Conservation (phyloP, 2,329 filamentous ascomycete species). For the Trichoderma pleuroti region DNA sequence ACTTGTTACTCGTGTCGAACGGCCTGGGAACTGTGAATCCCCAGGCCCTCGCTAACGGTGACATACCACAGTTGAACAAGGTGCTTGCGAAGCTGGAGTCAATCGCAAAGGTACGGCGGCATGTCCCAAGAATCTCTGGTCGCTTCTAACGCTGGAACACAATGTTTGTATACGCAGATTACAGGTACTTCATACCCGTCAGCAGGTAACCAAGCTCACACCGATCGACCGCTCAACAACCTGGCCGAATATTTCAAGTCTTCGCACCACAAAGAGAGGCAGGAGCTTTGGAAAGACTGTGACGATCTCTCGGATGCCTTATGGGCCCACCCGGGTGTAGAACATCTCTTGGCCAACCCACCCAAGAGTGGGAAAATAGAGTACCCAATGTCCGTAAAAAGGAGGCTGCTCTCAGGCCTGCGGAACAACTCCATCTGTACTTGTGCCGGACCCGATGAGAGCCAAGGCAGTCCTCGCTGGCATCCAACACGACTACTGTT, state of each 20-base stretch:
- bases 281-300: not conserved
- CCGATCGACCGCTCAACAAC: not conserved
- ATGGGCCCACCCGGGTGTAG: accelerated
- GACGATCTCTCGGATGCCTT: not conserved
- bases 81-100: not conserved
- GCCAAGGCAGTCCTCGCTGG: not conserved
- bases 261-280: not conserved
- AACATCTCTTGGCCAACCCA: not conserved
- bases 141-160: not conserved
- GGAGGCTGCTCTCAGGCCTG: not conserved
- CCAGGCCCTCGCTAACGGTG: not conserved
- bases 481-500: not conserved
- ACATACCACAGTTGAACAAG: not conserved
- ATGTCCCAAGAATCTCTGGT: not conserved
- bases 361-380: not conserved
- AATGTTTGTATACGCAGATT: not conserved
- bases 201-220: too few relatives aligned
- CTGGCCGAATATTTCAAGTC: not conserved
- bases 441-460: not conserved
- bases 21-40: not conserved
- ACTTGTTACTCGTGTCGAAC: not conserved
- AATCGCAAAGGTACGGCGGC: not conserved
- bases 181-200: too few relatives aligned
- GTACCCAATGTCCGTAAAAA: not conserved
- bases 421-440: not conserved